phyloP scores from a whole-genome alignment of 2,329 filamentous ascomycete genomes.

The Alternaria sp. region DNA sequence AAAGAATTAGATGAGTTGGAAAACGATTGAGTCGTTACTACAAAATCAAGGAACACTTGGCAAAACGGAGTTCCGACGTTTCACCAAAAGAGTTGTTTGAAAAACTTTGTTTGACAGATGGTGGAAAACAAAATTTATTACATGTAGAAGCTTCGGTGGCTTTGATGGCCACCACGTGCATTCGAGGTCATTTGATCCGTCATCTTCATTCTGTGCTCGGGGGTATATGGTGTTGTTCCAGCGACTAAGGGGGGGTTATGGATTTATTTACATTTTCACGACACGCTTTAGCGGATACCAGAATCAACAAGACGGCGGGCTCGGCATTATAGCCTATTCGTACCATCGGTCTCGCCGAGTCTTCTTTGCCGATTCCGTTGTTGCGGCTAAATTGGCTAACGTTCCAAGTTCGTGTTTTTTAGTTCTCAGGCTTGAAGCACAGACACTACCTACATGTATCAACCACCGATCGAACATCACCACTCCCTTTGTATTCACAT shows the following conservation, averaged over 20 bases:
- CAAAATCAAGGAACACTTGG: neutral
- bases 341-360: too few relatives aligned
- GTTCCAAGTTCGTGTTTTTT: neutral
- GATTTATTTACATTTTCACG: neutral
- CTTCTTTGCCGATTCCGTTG: neutral
- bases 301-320: neutral
- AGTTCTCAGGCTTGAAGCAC: too few relatives aligned
- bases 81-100: neutral
- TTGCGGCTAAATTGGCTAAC: neutral
- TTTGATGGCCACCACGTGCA: neutral
- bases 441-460: neutral
- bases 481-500: too few relatives aligned
- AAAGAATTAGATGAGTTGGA: conserved; percentile 46
- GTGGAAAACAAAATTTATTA: neutral
- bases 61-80: neutral
- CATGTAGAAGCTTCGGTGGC: neutral
- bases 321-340: neutral
- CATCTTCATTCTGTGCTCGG: neutral
- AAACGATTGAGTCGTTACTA: conserved; percentile 29
- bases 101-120: neutral
- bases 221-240: neutral
- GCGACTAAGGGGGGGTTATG: neutral
- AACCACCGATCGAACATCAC: too few relatives aligned
- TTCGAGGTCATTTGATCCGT: neutral
- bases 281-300: conserved; percentile 1